Evolutionary conservation across 352 stramenopile genomes (phyloP).

Genomic region (Globisporangium yorkense): DNA sequence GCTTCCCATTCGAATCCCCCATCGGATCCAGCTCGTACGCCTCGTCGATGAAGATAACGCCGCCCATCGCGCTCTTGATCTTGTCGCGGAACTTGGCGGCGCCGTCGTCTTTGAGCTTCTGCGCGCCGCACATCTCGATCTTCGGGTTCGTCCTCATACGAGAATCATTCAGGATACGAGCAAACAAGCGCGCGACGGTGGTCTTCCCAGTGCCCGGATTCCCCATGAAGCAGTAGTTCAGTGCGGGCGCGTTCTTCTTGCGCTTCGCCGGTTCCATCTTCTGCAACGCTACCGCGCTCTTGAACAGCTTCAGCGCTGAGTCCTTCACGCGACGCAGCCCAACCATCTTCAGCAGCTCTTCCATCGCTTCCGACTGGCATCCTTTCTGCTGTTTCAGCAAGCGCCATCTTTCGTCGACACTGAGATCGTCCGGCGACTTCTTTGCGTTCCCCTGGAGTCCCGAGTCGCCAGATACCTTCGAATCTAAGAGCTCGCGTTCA

Average conservation of each 20-base stretch:
- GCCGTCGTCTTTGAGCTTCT: constrained; percentile 72
- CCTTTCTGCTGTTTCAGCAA: constrained; percentile 42
- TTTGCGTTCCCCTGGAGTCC: neutral
- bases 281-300: constrained; percentile 55
- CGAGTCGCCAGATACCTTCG: neutral
- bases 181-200: constrained; percentile 78
- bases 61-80: constrained; percentile 61
- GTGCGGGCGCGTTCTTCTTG: constrained; percentile 63
- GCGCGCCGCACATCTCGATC: constrained; percentile 40
- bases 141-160: constrained; percentile 40
- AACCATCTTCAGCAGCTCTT: constrained; percentile 75
- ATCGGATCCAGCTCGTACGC: constrained; percentile 87
- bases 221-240: constrained; percentile 76
- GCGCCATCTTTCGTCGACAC: constrained; percentile 51
- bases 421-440: neutral
- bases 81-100: constrained; percentile 67
- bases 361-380: constrained; percentile 64
- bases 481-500: constrained; percentile 19
- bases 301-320: constrained; percentile 67
- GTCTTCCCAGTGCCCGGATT: constrained; percentile 78
- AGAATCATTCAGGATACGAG: constrained; percentile 73
- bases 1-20: constrained; percentile 66
- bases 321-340: constrained; percentile 82
- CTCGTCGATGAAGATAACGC: constrained; percentile 92
- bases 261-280: constrained; percentile 41